phyloP scores from a whole-genome alignment of 345 rosid genomes.

The Brassica incana region DNA sequence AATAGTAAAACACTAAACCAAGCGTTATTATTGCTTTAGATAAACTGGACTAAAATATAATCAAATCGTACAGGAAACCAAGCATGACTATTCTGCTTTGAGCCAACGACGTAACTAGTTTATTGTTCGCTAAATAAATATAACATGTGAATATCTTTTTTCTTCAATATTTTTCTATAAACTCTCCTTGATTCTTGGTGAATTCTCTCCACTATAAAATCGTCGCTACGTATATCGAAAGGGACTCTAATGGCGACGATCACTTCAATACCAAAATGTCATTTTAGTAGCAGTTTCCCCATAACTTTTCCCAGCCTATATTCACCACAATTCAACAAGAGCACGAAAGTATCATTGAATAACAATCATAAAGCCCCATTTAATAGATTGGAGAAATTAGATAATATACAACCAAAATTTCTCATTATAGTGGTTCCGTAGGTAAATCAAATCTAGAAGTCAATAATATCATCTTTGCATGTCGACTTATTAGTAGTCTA shows the following conservation, averaged over 20 bases:
- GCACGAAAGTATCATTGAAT: conserved; percentile 11
- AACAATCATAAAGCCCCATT: background rate
- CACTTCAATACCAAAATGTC: conserved; percentile 22
- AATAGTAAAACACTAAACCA: background rate
- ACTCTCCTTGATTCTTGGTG: background rate
- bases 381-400: background rate
- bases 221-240: conserved; percentile 20
- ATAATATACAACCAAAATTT: background rate
- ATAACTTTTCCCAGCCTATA: background rate
- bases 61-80: background rate
- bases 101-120: conserved; percentile 1
- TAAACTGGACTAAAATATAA: background rate
- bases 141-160: background rate
- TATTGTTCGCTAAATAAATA: background rate
- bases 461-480: background rate
- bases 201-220: conserved; percentile 13
- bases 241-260: conserved; percentile 28
- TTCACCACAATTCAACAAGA: background rate
- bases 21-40: background rate
- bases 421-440: background rate
- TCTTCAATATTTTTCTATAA: background rate
- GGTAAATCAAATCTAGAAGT: background rate
- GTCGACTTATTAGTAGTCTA: background rate
- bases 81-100: conserved; percentile 11
- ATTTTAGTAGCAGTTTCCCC: conserved; percentile 5